Percentiles rank a stretch among this genome's conserved stretches.
phyloP scores from a whole-genome alignment of 768 basidiomycete genomes.

The Lactarius sanguifluus region DNA sequence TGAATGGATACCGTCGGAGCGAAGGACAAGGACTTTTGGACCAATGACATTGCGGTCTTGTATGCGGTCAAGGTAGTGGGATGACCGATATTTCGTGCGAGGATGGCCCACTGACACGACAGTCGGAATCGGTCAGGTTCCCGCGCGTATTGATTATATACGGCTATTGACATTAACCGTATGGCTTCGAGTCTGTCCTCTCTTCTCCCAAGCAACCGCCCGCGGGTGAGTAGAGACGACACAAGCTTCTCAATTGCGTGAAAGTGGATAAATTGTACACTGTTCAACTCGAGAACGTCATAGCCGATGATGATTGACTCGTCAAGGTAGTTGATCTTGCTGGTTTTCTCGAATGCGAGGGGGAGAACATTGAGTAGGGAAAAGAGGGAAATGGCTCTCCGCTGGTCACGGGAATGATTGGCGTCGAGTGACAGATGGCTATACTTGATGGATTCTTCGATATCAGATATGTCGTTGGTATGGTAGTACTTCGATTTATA shows the following conservation, averaged over 20 bases:
- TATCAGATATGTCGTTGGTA: neutral
- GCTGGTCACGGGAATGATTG: neutral
- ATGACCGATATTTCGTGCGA: neutral
- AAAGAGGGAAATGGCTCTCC: no score
- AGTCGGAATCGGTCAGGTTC: neutral
- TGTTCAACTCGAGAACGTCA: neutral
- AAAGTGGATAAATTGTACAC: fast-evolving
- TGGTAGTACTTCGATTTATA: neutral
- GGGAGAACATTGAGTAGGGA: neutral
- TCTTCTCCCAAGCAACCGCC: neutral
- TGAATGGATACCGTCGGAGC: neutral
- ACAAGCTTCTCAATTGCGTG: neutral
- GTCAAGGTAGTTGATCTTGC: neutral
- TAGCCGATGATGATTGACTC: neutral
- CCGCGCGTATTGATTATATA: neutral
- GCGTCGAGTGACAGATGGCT: neutral
- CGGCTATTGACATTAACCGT: neutral
- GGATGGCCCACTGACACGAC: neutral
- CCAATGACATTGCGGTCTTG: neutral
- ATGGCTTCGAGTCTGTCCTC: neutral
- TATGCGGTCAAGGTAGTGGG: neutral
- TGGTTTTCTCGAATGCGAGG: neutral
- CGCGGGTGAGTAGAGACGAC: neutral
- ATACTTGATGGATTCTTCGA: slow-evolving; percentile 2
- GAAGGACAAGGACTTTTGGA: neutral